A percentile compares a stretch with the other conserved stretches of the same genome.
Conservation (phyloP, 306 rosid species). For the Fagus crenata region DNA sequence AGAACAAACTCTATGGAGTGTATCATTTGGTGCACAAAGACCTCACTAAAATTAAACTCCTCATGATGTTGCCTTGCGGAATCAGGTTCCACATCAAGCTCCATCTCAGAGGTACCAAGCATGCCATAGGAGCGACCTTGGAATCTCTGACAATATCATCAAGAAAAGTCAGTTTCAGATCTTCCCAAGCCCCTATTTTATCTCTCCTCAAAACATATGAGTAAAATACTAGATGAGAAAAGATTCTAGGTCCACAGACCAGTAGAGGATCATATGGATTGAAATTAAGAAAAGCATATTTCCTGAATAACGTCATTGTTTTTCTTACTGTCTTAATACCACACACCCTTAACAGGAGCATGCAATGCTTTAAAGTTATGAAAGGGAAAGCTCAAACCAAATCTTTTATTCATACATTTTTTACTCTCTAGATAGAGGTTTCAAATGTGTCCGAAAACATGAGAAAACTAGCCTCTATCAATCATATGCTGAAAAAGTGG, state of each 20-base stretch:
- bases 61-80: conserved; percentile 84
- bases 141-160: conserved; percentile 68
- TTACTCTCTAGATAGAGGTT: not conserved
- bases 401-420: not conserved
- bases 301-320: not conserved
- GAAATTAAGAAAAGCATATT: conserved; percentile 1
- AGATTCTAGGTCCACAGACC: conserved; percentile 22
- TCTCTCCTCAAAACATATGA: conserved; percentile 21
- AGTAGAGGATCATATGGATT: not conserved
- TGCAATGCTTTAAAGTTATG: not conserved
- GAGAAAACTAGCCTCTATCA: not conserved
- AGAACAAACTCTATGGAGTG: conserved; percentile 95
- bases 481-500: not conserved
- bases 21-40: conserved; percentile 99
- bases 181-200: conserved; percentile 22
- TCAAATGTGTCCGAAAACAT: not conserved
- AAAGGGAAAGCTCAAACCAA: not conserved
- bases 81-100: conserved; percentile 83
- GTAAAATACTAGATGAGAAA: conserved; percentile 23
- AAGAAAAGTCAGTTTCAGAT: conserved; percentile 29
- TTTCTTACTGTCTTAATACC: not conserved
- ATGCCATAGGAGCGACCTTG: conserved; percentile 91
- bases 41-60: conserved; percentile 92
- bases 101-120: conserved; percentile 83
- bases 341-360: not conserved